phyloP scores from a whole-genome alignment of 495 filamentous ascomycete genomes.

The Letharia lupina region DNA sequence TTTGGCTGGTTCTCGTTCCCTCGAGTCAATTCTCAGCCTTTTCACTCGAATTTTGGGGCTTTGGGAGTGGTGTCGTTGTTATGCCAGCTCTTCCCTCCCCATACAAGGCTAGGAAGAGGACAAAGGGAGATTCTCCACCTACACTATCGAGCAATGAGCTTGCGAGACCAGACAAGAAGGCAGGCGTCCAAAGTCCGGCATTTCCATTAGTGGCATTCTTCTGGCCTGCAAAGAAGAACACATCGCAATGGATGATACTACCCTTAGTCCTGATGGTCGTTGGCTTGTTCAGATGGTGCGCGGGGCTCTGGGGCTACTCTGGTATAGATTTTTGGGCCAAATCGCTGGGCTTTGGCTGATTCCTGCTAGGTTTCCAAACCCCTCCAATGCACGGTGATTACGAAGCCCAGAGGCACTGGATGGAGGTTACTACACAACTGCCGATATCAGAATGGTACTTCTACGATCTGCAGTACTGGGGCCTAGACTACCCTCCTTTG shows the following conservation, averaged over 20 bases:
- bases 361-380: conserved; percentile 55
- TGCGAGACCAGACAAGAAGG: conserved; percentile 39
- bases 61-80: neutral
- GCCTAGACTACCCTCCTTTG: conserved; percentile 92
- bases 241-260: conserved; percentile 88
- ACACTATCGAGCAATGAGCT: conserved; percentile 49
- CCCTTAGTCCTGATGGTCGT: conserved; percentile 80
- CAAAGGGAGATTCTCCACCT: conserved; percentile 19
- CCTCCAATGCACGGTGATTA: conserved; percentile 96
- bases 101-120: conserved; percentile 47
- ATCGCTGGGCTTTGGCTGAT: neutral
- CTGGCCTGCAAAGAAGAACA: conserved; percentile 74
- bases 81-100: conserved; percentile 23
- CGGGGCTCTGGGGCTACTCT: conserved; percentile 89
- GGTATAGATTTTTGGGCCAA: conserved; percentile 41
- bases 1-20: neutral
- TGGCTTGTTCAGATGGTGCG: conserved; percentile 89
- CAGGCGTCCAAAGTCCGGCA: conserved; percentile 42
- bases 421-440: conserved; percentile 86
- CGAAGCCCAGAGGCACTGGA: conserved; percentile 96
- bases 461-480: conserved; percentile 95
- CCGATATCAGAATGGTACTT: conserved; percentile 95
- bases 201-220: conserved; percentile 88
- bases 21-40: neutral
- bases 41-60: neutral